These are phyloP conservation scores for Talaromyces islandicus DNA, from an alignment of 2,329 filamentous ascomycete species.

Conservation along the genomic window DNA sequence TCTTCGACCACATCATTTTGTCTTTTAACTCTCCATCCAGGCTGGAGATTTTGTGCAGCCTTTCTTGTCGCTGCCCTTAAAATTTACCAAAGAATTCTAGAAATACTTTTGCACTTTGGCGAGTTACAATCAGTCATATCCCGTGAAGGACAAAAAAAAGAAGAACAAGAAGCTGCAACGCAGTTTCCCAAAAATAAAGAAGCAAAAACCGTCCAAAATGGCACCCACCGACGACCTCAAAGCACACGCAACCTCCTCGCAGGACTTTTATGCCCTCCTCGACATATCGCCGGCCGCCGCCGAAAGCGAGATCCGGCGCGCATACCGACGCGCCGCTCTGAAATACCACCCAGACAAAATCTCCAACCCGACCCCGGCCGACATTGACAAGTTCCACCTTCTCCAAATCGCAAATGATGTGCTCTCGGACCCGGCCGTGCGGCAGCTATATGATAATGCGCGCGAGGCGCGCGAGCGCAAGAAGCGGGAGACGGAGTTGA, in stretches of 20 bases:
- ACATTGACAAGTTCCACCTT: conserved; percentile 76
- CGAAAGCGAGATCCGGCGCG: conserved; percentile 71
- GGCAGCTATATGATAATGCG: conserved; percentile 71
- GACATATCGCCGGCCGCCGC: conserved; percentile 58
- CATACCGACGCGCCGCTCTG: conserved; percentile 79
- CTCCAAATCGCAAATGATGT: conserved; percentile 84
- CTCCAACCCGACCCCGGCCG: conserved; percentile 57
- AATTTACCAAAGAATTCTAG: neutral
- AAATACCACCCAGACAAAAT: conserved; percentile 94
- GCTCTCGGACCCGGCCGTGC: conserved; percentile 63
- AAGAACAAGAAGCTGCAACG: neutral
- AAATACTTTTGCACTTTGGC: neutral
- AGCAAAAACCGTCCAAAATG: conserved; percentile 18
- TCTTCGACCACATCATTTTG: neutral
- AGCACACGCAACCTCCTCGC: conserved; percentile 55
- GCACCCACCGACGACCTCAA: conserved; percentile 40
- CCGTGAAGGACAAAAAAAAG: neutral
- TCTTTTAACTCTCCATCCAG: neutral
- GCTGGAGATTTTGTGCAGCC: neutral
- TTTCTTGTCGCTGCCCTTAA: neutral
- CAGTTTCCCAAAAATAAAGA: neutral
- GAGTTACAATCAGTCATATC: neutral
- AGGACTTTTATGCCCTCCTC: conserved; percentile 75
- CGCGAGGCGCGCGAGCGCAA: conserved; percentile 66
- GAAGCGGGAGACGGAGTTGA: conserved; percentile 63